Evolutionary conservation across 2,329 filamentous ascomycete genomes (phyloP).

Genomic region (Fonsecaea nubica): DNA sequence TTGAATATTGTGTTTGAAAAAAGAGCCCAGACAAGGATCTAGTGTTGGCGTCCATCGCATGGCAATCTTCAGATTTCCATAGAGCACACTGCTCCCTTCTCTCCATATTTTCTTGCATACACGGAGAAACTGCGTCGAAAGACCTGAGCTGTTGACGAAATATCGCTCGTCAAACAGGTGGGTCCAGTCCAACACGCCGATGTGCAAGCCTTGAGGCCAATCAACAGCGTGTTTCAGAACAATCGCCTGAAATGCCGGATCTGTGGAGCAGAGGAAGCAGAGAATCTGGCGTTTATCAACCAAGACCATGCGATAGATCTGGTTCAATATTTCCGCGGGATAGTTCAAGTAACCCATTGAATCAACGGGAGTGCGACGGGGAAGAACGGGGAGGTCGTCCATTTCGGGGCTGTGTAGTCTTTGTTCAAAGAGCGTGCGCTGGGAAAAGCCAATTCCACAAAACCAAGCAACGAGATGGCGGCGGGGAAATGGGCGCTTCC

Average conservation of each 20-base stretch:
- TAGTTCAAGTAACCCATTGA: conserved; percentile 30
- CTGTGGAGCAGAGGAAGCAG: conserved; percentile 25
- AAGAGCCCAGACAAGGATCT: conserved; percentile 16
- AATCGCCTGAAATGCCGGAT: conserved; percentile 12
- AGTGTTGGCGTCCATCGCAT: conserved; percentile 12
- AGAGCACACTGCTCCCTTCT: conserved; percentile 22
- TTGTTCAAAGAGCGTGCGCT: not conserved
- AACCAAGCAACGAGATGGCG: conserved; percentile 5
- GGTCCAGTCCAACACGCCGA: conserved; percentile 10
- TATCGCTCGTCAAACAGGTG: conserved; percentile 18
- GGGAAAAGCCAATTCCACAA: not conserved
- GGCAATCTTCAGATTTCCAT: conserved; percentile 26
- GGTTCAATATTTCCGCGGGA: conserved; percentile 28
- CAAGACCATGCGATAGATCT: conserved; percentile 27
- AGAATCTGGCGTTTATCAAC: conserved; percentile 24
- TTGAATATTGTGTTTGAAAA: conserved; percentile 21
- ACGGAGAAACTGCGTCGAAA: conserved; percentile 29
- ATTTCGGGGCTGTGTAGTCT: conserved; percentile 3
- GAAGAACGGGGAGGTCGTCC: conserved; percentile 4
- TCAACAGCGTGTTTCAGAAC: conserved; percentile 11
- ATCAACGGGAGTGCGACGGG: conserved; percentile 11
- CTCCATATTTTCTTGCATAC: conserved; percentile 28
- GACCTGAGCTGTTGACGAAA: conserved; percentile 22
- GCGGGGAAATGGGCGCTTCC: not conserved
- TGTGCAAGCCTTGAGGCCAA: not conserved